Evolutionary conservation across 1,284 basidiomycete species (phyloP), one percentile per base, ranked within the genome.

Genomic region (Leucoagaricus sp.): DNA sequence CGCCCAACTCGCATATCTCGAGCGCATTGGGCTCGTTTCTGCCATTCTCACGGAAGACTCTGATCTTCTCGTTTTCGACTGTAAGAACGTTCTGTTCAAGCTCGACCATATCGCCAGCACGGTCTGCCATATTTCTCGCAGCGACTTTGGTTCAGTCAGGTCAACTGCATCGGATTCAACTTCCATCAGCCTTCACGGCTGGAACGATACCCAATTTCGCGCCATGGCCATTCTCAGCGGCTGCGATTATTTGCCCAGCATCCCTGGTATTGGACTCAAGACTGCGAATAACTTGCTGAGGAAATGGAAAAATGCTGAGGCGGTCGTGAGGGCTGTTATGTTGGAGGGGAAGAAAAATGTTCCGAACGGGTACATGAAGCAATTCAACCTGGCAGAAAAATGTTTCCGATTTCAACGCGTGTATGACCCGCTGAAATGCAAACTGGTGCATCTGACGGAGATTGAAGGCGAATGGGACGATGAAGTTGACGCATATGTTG

Each of bases 41-140:
- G 97, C 88, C 2, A 90, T 99, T 69, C 84, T 99, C 64, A 98
- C 97, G 1, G 97, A 99, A 73, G 97, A 99, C 75, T 98, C 96
- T 4, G 97, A 99, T 73, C 79, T 99, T 50, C 87, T 99, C 61
- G 96, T 99, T 38, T 99, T 98, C 68, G 97, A 96, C 12, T 97
- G 95, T 75, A 82, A 83, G 63, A 90, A 82, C 53, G 91, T 94
- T 10, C 78, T 93, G 17, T 93, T 94, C 80, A 96, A 96, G 72
- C 80, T 97, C 26, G 94, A 97, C 69, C 66, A 77, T 1, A 79
- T 83, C 50, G 82, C 88, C 45, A 87, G 85, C 29, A 85, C 88
- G 29, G 90, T 96, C 63, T 82, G 89, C 13, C 87, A 84, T 60
- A 91, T 99, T 66, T 83, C 85, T n/a, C 85, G 91, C 29, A 76